phyloP scores from a whole-genome alignment of 2,329 filamentous ascomycete species.

The Chaetoscypha palmicola region DNA sequence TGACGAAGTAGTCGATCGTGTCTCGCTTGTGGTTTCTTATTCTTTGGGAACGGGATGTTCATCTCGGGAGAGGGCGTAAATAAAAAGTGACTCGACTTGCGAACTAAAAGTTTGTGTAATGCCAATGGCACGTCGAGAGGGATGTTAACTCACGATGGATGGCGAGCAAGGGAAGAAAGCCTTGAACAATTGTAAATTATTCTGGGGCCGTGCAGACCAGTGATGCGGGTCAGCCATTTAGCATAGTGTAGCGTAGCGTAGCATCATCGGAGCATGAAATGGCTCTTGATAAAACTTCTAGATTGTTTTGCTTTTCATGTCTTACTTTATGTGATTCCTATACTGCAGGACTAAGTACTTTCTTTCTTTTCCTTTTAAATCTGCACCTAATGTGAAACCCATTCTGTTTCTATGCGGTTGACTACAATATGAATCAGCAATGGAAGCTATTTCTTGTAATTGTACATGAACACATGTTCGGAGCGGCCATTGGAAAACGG shows the following conservation, averaged over 20 bases:
- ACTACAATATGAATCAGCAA: too few species aligned
- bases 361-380: too few species aligned
- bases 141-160: conserved; percentile 5
- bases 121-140: background rate
- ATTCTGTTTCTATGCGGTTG: too few species aligned
- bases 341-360: too few species aligned
- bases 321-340: too few species aligned
- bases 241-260: conserved; percentile 20
- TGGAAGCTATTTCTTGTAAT: too few species aligned
- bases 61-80: background rate
- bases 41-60: too few species aligned
- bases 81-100: background rate
- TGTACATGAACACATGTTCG: too few species aligned
- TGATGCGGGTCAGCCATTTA: conserved; percentile 3
- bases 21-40: background rate
- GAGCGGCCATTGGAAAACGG: too few species aligned
- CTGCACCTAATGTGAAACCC: too few species aligned
- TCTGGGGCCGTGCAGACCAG: conserved; percentile 8
- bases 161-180: conserved; percentile 24
- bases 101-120: background rate
- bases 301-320: too few species aligned
- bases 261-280: conserved; percentile 22
- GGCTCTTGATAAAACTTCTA: too few species aligned
- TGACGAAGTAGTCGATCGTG: conserved; percentile 12
- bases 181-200: conserved; percentile 17